Percentiles rank a stretch among this genome's conserved stretches.
phyloP scores from a whole-genome alignment of 257 asterid genomes.

The Thymus quinquecostatus region DNA sequence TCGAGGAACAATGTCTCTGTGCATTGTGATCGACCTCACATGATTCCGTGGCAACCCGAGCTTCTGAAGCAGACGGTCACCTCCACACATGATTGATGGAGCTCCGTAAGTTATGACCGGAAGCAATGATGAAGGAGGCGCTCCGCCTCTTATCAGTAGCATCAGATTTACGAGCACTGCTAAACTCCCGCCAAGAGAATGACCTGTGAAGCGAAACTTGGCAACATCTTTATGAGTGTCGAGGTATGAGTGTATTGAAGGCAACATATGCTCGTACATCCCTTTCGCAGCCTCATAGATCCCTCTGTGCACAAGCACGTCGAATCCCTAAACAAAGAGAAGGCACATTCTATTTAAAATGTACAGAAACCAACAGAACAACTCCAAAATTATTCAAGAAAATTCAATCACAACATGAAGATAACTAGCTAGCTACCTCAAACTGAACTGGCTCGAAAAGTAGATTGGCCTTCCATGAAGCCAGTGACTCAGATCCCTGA shows the following conservation, averaged over 20 bases:
- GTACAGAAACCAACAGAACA: not conserved
- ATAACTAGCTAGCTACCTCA: conserved; percentile 54
- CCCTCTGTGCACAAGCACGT: conserved; percentile 89
- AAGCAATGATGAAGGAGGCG: conserved; percentile 67
- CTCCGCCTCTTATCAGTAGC: conserved; percentile 79
- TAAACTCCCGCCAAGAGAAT: conserved; percentile 96
- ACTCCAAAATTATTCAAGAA: not conserved
- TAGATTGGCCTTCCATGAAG: conserved; percentile 88
- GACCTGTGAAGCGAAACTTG: conserved; percentile 82
- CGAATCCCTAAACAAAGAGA: conserved; percentile 59
- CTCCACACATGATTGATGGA: conserved; percentile 95
- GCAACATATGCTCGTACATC: conserved; percentile 80
- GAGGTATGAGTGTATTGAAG: conserved; percentile 70
- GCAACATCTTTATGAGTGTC: conserved; percentile 58
- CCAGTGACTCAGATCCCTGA: conserved; percentile 85
- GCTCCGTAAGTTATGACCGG: conserved; percentile 88
- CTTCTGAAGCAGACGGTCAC: conserved; percentile 61
- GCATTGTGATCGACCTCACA: conserved; percentile 76
- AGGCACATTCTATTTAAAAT: not conserved
- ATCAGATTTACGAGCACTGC: conserved; percentile 80
- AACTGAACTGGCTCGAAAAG: conserved; percentile 79
- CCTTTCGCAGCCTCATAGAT: conserved; percentile 99
- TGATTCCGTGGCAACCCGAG: conserved; percentile 78
- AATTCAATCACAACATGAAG: no score
- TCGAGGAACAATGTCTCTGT: conserved; percentile 93